Percentiles rank a stretch among this genome's conserved stretches.
These are phyloP conservation scores for Macrophomina pseudophaseolina DNA, from an alignment of 2,329 filamentous ascomycete species.

Conservation along the genomic window DNA sequence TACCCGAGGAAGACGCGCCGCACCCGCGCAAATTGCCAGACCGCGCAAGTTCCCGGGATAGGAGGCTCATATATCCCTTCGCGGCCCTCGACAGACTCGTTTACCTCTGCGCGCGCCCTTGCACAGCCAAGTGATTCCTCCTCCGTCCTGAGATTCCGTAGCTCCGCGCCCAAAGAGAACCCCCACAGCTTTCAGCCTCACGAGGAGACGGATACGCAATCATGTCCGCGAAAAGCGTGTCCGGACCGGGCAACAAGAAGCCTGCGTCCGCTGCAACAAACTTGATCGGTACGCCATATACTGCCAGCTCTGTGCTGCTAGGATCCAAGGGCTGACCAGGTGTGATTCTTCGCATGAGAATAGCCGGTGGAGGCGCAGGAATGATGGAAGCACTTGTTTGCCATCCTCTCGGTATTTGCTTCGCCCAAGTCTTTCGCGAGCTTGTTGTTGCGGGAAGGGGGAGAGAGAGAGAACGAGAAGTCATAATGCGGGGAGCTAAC, in stretches of 20 bases:
- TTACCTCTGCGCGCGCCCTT: not conserved
- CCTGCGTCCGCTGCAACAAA: conserved; percentile 87
- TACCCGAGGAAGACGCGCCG: not conserved
- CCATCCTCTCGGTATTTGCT: conserved; percentile 81
- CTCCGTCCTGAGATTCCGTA: not conserved
- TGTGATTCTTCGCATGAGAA: conserved; percentile 26
- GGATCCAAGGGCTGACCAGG: not conserved
- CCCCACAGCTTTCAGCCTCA: not conserved
- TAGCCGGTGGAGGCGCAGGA: conserved; percentile 93
- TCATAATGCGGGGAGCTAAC: conserved; percentile 30
- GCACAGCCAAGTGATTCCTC: not conserved
- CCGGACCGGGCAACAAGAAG: conserved; percentile 69
- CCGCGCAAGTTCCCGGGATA: not conserved
- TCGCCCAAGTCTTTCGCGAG: not conserved
- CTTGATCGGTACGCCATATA: conserved; percentile 72
- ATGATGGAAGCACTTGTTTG: conserved; percentile 99
- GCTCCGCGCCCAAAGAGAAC: not conserved
- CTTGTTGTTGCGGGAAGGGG: not conserved
- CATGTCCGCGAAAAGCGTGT: conserved; percentile 66
- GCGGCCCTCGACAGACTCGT: not conserved
- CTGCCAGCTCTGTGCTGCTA: not conserved
- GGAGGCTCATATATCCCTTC: not conserved
- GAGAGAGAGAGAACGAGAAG: not conserved
- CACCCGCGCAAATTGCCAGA: conserved; percentile 3
- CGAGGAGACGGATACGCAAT: conserved; percentile 27